A percentile compares a stretch with the other conserved stretches of the same genome.
Evolutionary conservation across 148 eudicot species (phyloP).

Genomic region (Rhododendron mucronatum): DNA sequence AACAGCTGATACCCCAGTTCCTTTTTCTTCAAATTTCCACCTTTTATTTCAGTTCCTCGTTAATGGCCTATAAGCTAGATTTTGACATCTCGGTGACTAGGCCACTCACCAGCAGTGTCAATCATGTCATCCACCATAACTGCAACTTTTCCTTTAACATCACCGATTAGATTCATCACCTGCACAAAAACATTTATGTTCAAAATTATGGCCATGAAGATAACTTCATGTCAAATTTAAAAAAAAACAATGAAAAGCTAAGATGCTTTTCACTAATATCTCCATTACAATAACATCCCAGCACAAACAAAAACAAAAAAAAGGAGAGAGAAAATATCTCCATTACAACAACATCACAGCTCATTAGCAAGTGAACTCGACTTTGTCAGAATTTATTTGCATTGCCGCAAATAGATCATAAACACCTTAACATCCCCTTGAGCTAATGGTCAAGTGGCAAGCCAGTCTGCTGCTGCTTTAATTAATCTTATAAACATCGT

Average conservation of each 20-base stretch:
- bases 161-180: constrained; percentile 98
- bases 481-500: not conserved
- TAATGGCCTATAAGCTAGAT: not conserved
- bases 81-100: not conserved
- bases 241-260: not conserved
- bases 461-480: not conserved
- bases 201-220: not conserved
- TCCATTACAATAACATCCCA: not conserved
- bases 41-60: not conserved
- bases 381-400: not conserved
- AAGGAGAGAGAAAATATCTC: constrained; percentile 4
- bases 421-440: not conserved
- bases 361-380: not conserved
- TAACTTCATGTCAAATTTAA: not conserved
- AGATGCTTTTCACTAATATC: not conserved
- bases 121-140: constrained; percentile 99
- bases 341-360: no score
- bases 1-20: not conserved
- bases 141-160: constrained; percentile 94
- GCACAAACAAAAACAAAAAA: not conserved
- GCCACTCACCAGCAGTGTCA: constrained; percentile 91
- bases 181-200: constrained; percentile 20
- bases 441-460: not conserved
- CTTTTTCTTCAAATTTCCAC: not conserved
- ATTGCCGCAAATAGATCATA: not conserved